These are phyloP conservation scores for Heritiera fomes DNA, from an alignment of 345 rosid genomes.

Conservation along the genomic window DNA sequence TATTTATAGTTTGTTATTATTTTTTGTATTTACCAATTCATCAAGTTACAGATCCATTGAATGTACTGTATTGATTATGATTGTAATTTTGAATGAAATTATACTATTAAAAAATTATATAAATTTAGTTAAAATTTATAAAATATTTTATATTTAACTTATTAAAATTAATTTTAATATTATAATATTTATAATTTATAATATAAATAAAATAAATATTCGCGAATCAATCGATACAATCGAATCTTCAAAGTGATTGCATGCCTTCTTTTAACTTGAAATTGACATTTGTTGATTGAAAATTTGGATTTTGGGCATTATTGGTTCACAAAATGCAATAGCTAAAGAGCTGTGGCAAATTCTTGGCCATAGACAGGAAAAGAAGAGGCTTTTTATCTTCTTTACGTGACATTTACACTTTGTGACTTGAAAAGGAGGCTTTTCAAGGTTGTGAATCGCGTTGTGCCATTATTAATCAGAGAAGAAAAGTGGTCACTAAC, in stretches of 20 bases:
- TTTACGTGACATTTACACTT: neutral
- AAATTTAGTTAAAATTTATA: too few relatives aligned
- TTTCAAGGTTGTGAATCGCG: neutral
- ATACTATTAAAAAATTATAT: too few relatives aligned
- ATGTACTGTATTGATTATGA: too few relatives aligned
- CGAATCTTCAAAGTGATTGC: neutral
- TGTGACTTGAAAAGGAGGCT: neutral
- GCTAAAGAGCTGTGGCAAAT: neutral
- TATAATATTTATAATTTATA: too few relatives aligned
- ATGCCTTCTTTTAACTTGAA: neutral
- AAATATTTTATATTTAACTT: too few relatives aligned
- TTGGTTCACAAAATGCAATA: neutral
- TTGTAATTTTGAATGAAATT: too few relatives aligned
- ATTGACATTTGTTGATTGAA: neutral
- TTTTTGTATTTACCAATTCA: too few relatives aligned
- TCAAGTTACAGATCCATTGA: too few relatives aligned
- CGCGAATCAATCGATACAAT: too few relatives aligned
- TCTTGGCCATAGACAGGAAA: neutral
- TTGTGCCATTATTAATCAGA: neutral
- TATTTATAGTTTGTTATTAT: too few relatives aligned
- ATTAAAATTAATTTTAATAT: too few relatives aligned
- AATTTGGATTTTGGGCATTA: neutral
- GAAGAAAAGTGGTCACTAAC: neutral
- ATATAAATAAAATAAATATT: too few relatives aligned
- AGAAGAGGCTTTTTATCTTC: neutral